Evolutionary conservation across 495 filamentous ascomycete genomes (phyloP), one percentile per base, ranked within the genome.

Genomic region (Trichoderma orchidacearum): DNA sequence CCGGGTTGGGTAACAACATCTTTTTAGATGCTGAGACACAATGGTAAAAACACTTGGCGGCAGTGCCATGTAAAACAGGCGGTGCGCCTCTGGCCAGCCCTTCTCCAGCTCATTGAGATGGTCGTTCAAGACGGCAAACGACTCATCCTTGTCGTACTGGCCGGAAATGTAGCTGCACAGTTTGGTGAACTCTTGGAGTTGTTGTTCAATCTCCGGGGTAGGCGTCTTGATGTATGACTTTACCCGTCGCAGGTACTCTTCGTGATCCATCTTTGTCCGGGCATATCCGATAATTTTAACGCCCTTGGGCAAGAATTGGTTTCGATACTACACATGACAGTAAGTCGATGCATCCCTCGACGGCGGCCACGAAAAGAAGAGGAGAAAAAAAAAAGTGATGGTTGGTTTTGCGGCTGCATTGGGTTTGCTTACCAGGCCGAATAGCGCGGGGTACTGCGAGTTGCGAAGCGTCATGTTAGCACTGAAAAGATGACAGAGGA

Each of bases 241-340:
- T 74, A 97, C 89, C 56, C 94, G 83, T 72, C 83, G 86, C 63
- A 96, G 77, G 74, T 87, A 97, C 71, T 97, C 94, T 60, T 88
- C 85, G 66, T 89, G 89, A 75, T 97, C 91, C 94, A 99, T 99
- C 77, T 95, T 95, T 61, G 94, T 99, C 66, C 94, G 84, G 60
- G 94, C 94, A 87, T 99, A 99, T 77, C 94, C 94, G 65, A 99
- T 83, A 68, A 99, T 96, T 69, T 85, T 87, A 73, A 96, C 91
- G 70, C 93, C 89, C 75, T 95, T 96, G 60, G 93, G 93, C 18
- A 97, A 86, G 78, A 97, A 98, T 69, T 95, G 89, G 76, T 98
- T 97, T 64, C 93, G 89, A 74, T 90, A 92, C 92, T 96, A 68
- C 56, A 59, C 53, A 23, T 70, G 5, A 66, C 56, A 64, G 60